Evolutionary conservation across 768 basidiomycete species (phyloP), one percentile per base, ranked within the genome.

Genomic region (Albatrellus ellisii): DNA sequence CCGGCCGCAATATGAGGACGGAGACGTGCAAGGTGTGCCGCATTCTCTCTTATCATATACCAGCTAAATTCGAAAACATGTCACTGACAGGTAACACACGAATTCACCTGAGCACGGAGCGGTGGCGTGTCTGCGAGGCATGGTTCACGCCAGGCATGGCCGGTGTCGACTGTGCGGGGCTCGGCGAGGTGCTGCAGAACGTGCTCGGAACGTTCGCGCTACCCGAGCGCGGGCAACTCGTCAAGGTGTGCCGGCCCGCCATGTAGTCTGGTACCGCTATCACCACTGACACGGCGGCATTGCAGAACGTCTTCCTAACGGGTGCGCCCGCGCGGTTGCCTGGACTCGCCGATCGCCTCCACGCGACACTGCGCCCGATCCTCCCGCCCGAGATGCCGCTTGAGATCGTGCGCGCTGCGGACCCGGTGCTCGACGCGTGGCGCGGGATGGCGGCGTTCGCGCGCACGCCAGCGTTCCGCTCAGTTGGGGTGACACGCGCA

Each of bases 111-210:
- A 94, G 81, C 54, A 76, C 85, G 7, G 94, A 98, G 63, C 68
- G 91, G 29, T 87, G 85, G 70, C 70, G 91, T 27, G 89, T 86
- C 8, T 86, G 85, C 48, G 94, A 98, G 62, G 75, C 87, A 1
- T 89, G 82, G 68, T 95, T 94, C 63, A 79, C 85, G 21, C 92
- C 94, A 0, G 67, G 66, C n/a, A 91, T 95, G 75, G 92, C 88
- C 2, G 94, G 95, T 2, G 69, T 94, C 14, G 95, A 98, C 58
- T 87, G 81, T 10, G 94, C 95, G 0, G 95, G 95, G 0, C 61
- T 99, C 7, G 84, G 81, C n/a, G 95, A 99, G 60, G 77, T 97
- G 2, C 62, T 91, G 14, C 89, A 87, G 52, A 84, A 76, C 55
- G 72, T 97, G 35, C 68, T 99, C 39, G 68, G 73, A 33, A 64